phyloP scores from a whole-genome alignment of 2,329 filamentous ascomycete genomes.

The Raffaelea albimanens region DNA sequence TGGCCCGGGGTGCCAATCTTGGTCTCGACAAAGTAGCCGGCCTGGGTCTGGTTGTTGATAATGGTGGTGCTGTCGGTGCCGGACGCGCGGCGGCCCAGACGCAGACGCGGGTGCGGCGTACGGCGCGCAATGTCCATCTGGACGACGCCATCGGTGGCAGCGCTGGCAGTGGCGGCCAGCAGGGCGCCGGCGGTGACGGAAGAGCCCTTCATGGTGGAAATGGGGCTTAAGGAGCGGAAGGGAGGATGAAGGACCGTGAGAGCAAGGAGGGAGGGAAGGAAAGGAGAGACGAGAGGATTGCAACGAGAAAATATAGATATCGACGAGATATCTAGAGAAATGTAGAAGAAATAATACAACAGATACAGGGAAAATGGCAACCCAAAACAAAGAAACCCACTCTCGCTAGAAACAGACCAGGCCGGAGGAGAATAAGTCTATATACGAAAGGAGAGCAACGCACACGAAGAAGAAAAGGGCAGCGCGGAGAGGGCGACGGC shows the following conservation, averaged over 20 bases:
- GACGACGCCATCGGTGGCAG: conserved; percentile 24
- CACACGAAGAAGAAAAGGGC: too few species aligned
- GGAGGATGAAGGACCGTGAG: background rate
- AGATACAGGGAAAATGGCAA: background rate
- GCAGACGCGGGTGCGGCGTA: conserved; percentile 21
- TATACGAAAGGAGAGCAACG: too few species aligned
- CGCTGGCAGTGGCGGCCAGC: conserved; percentile 14
- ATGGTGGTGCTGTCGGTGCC: conserved; percentile 32
- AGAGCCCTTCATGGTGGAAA: conserved; percentile 15
- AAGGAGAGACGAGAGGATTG: background rate
- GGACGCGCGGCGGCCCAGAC: conserved; percentile 23
- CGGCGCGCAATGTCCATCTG: conserved; percentile 38
- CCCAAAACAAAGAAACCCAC: background rate
- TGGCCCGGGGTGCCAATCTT: conserved; percentile 49
- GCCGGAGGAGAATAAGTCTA: background rate
- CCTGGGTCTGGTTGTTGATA: conserved; percentile 31
- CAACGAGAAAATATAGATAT: background rate
- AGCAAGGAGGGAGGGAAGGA: background rate
- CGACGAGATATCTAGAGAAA: background rate
- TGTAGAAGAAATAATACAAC: background rate
- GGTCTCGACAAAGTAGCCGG: conserved; percentile 49
- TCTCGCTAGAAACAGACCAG: background rate
- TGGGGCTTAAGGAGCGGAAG: background rate
- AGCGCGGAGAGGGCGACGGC: too few species aligned
- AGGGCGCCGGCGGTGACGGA: conserved; percentile 14